These are phyloP conservation scores for Aspergillus pseudoviridinutans DNA, from an alignment of 2,329 filamentous ascomycete species.

Conservation along the genomic window DNA sequence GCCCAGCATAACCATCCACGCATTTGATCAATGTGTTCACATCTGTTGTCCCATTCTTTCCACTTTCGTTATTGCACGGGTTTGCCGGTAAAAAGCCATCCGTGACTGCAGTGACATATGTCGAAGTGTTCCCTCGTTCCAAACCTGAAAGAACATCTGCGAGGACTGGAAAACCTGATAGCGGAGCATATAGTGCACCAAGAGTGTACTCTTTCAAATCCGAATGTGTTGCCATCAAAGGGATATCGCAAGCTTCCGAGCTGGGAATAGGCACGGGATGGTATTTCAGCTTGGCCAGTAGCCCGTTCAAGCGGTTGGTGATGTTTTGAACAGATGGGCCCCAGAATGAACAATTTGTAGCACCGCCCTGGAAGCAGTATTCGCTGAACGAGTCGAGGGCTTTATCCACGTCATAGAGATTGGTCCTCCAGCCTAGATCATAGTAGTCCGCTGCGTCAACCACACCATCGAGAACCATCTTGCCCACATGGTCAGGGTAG, in stretches of 20 bases:
- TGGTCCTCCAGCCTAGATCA: no score
- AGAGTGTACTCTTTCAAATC: constrained; percentile 11
- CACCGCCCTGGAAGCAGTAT: constrained; percentile 4
- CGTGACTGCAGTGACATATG: constrained; percentile 3
- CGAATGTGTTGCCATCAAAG: constrained; percentile 13
- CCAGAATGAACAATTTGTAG: constrained; percentile 12
- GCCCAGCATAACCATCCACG: constrained; percentile 7
- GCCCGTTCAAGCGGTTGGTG: constrained; percentile 6
- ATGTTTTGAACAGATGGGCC: constrained; percentile 7
- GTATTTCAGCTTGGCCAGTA: constrained; percentile 11
- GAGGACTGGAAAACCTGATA: constrained; percentile 4
- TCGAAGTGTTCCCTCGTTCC: constrained; percentile 8
- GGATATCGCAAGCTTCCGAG: constrained; percentile 4
- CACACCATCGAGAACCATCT: constrained; percentile 14
- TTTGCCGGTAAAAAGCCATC: constrained; percentile 3
- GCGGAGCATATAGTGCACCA: constrained; percentile 1
- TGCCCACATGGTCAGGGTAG: constrained; percentile 11
- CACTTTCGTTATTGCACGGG: constrained; percentile 7
- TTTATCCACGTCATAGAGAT: no score
- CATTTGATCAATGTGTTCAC: constrained; percentile 8
- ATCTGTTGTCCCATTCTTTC: constrained; percentile 4
- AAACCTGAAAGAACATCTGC: constrained; percentile 9
- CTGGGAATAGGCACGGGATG: constrained; percentile 12
- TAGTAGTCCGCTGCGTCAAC: constrained; percentile 12
- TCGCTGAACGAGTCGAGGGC: not conserved